Evolutionary conservation across 257 asterid genomes (phyloP).

Genomic region (Striga asiatica): DNA sequence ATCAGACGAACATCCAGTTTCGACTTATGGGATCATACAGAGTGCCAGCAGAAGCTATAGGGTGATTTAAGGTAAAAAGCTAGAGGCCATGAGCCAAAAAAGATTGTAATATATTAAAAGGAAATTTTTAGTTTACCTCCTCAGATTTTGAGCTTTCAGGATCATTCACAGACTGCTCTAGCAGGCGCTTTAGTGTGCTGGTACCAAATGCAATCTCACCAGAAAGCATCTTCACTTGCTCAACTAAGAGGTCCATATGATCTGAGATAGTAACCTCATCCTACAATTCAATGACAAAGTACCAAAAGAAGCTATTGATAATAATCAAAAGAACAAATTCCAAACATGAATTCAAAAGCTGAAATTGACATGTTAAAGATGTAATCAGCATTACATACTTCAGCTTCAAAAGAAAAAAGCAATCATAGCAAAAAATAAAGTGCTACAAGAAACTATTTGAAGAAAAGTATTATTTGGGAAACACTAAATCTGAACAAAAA

Average conservation of each 20-base stretch:
- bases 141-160: constrained; percentile 66
- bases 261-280: constrained; percentile 56
- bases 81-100: no score
- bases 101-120: constrained; percentile 9
- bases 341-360: not conserved
- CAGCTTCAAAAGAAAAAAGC: no score
- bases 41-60: no score
- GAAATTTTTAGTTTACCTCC: constrained; percentile 31
- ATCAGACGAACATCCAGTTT: no score
- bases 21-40: no score
- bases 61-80: no score
- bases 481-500: no score
- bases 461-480: no score
- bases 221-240: constrained; percentile 95
- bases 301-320: constrained; percentile 5
- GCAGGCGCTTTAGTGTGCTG: constrained; percentile 81
- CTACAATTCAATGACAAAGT: constrained; percentile 28
- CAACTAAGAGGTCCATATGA: constrained; percentile 84
- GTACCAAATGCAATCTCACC: constrained; percentile 89
- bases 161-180: constrained; percentile 70
- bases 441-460: no score
- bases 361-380: no score
- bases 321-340: not conserved
- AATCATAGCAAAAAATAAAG: no score
- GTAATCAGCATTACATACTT: no score